Base-by-base conservation (phyloP, 495 filamentous ascomycete genomes). In the Parmelia sp. region DNA sequence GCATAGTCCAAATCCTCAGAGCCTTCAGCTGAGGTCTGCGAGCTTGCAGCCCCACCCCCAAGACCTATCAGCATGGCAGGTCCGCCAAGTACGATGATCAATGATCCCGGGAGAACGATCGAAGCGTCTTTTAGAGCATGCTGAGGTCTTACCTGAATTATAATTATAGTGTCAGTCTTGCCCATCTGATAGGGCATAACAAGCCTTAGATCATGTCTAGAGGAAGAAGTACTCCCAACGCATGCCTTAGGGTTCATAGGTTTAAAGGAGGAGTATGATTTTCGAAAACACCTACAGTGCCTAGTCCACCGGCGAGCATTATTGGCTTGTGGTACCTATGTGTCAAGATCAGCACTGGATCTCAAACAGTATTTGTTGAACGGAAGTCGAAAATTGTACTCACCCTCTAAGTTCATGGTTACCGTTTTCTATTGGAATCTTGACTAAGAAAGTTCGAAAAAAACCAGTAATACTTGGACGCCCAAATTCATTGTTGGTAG, bases 401-500 rank as follows among this genome's bases (percentile, higher is more conserved):
- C 96, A 98, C 21, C 94, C 94, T 68, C 95, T 81, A 57, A 90
- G 77, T 57, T 98, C 93, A 5, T 81, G 79, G 55, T 80, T 77
- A 39, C 83, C 84, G 61, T 83, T 82, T n/a, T 77, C 80, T 23
- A 82, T 74, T 57, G 85, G 77, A 53, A 88, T 81, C 47, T 86
- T 79, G 29, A 83, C 88, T 27, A 93, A 81, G 5, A 98, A 78
- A 0, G 94, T 97, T 57, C 92, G 82, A 79, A 97, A 97, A 72
- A 90, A 91, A 33, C 95, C 94, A 0, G 85, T 79, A 31, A 92
- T 90, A 71, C 88, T 91, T 42, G 95, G 94, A n/a, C 95, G 83
- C 36, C 94, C 94, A 72, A 97, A 97, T 68, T 98, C 94, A 70
- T 98, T 98, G 82, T 97, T 97, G 78, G 92, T 97, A 21, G 90